Evolutionary conservation across 2,329 filamentous ascomycete species (phyloP).

Genomic region (Verticillium zaregamsianum): DNA sequence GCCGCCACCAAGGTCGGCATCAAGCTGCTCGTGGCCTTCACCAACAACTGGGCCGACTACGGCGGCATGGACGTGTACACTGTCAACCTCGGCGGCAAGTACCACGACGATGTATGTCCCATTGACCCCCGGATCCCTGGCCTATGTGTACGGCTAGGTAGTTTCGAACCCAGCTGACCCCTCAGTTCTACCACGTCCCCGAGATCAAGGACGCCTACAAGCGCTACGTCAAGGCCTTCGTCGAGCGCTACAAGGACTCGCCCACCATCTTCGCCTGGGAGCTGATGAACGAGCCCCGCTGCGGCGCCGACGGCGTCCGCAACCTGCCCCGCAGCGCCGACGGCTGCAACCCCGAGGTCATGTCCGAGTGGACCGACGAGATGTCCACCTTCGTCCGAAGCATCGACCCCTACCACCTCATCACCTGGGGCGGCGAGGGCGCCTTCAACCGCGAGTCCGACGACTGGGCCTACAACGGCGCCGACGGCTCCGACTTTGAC

Average conservation of each 20-base stretch:
- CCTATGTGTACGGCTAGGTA: too few relatives aligned
- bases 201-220: conserved; percentile 49
- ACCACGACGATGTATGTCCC: conserved; percentile 38
- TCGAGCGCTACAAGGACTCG: conserved; percentile 56
- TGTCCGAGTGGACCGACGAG: conserved; percentile 46
- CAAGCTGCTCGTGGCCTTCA: conserved; percentile 46
- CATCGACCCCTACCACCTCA: conserved; percentile 47
- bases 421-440: conserved; percentile 56
- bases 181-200: conserved; percentile 43
- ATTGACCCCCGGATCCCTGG: background rate
- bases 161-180: background rate
- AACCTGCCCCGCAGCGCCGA: conserved; percentile 36
- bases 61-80: conserved; percentile 53
- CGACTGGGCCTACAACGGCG: conserved; percentile 42
- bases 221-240: conserved; percentile 55
- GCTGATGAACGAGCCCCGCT: conserved; percentile 57
- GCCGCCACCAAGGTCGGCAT: conserved; percentile 42
- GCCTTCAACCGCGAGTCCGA: conserved; percentile 43
- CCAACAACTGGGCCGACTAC: conserved; percentile 53
- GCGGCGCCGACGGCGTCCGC: conserved; percentile 38
- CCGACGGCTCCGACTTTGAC: conserved; percentile 51
- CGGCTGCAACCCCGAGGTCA: conserved; percentile 33
- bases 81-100: conserved; percentile 41
- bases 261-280: conserved; percentile 65
- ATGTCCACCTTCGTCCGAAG: conserved; percentile 51